Conservation (phyloP, 1,284 basidiomycete species). For the Moesziomyces sp. region DNA sequence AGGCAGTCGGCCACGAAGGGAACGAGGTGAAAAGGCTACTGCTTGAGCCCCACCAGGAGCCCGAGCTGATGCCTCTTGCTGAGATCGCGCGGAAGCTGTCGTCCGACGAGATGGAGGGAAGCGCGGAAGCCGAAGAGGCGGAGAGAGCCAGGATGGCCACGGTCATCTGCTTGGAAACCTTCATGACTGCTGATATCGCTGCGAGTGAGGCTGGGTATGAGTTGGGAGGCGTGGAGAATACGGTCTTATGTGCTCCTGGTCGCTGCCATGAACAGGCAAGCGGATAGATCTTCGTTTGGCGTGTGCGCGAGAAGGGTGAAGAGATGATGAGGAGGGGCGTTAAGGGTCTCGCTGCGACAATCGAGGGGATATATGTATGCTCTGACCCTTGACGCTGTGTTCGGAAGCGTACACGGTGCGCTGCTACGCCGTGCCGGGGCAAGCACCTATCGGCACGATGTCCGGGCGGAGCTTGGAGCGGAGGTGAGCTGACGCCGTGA, state of each 20-base stretch:
- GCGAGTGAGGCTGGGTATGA: too few relatives aligned
- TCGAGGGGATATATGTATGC: too few relatives aligned
- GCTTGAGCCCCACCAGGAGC: conserved; percentile 4
- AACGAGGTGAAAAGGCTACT: conserved; percentile 7
- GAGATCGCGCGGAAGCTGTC: not conserved
- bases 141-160: conserved; percentile 21
- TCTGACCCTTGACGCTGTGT: too few relatives aligned
- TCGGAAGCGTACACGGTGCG: too few relatives aligned
- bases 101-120: conserved; percentile 8
- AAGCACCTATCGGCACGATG: too few relatives aligned
- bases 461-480: too few relatives aligned
- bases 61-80: conserved; percentile 6
- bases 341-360: not conserved
- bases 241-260: not conserved
- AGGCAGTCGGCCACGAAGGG: conserved; percentile 5
- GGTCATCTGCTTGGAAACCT: conserved; percentile 11
- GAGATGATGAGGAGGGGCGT: not conserved
- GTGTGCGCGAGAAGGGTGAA: not conserved
- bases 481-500: too few relatives aligned
- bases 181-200: conserved; percentile 2
- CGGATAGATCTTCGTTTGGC: too few relatives aligned
- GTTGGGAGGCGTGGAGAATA: too few relatives aligned
- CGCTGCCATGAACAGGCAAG: not conserved
- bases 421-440: too few relatives aligned
- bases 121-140: conserved; percentile 3